These are phyloP conservation scores for Lipomyces sp. DNA, from an alignment of 805 yeast genomes.

Conservation along the genomic window DNA sequence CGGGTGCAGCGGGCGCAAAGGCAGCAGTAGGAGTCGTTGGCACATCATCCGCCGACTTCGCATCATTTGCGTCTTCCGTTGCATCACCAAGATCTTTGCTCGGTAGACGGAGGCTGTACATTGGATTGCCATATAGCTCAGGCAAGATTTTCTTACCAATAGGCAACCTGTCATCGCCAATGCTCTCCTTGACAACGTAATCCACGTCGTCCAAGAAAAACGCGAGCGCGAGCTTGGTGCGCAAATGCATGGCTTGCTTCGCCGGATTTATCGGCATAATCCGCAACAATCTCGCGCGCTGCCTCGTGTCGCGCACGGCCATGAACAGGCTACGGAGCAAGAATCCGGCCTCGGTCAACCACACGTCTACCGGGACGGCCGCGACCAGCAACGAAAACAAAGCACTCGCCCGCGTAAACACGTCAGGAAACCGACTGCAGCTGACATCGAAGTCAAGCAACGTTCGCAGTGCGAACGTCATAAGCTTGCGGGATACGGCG, in stretches of 20 bases:
- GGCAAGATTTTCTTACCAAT: conserved; percentile 21
- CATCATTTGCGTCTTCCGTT: not conserved
- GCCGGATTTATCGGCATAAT: conserved; percentile 16
- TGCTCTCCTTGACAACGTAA: not conserved
- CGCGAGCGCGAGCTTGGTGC: conserved; percentile 18
- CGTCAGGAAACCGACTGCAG: not conserved
- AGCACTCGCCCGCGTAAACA: not conserved
- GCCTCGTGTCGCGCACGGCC: not conserved
- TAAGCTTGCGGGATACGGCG: not conserved
- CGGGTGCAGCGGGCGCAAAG: no score
- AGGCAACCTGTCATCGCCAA: conserved; percentile 15
- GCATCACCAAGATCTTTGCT: not conserved
- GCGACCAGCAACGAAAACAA: conserved; percentile 1
- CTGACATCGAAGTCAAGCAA: conserved; percentile 10
- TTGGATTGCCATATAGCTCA: conserved; percentile 14
- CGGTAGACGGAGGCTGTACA: conserved; percentile 5
- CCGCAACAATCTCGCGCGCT: conserved; percentile 5
- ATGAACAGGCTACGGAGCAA: conserved; percentile 2
- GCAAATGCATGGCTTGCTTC: conserved; percentile 3
- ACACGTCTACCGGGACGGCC: conserved; percentile 4
- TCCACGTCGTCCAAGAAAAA: conserved; percentile 17
- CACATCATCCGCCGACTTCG: no score
- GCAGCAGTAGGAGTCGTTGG: no score
- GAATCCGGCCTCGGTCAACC: conserved; percentile 1
- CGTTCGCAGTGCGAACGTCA: conserved; percentile 8